These are phyloP conservation scores for Fusarium domesticum DNA, from an alignment of 2,329 filamentous ascomycete genomes.

Conservation along the genomic window DNA sequence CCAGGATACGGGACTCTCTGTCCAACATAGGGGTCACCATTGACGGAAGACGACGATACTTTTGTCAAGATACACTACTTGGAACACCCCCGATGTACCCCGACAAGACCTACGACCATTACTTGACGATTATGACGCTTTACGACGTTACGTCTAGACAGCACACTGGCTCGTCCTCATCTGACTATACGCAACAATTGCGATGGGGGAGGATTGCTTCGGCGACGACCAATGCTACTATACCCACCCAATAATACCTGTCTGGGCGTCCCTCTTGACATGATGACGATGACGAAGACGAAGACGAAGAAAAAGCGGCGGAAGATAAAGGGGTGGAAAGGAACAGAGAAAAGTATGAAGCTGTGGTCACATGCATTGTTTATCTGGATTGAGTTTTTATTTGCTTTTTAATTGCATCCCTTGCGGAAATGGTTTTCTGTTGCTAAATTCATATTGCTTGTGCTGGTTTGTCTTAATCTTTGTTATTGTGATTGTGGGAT, in stretches of 20 bases:
- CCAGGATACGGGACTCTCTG: conserved; percentile 40
- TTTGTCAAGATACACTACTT: conserved; percentile 28
- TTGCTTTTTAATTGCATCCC: no score
- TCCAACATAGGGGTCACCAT: conserved; percentile 43
- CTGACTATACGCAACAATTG: conserved; percentile 31
- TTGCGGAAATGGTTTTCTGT: conserved; percentile 12
- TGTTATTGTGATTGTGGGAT: conserved; percentile 11
- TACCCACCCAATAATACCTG: conserved; percentile 42
- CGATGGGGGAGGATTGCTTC: conserved; percentile 33
- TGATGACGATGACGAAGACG: conserved; percentile 33
- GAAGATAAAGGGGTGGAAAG: conserved; percentile 19
- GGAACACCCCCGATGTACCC: conserved; percentile 33
- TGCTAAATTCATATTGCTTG: conserved; percentile 13
- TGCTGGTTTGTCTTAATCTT: conserved; percentile 13
- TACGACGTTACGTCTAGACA: conserved; percentile 48
- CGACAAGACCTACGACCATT: conserved; percentile 37
- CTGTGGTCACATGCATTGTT: conserved; percentile 15
- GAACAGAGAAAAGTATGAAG: conserved; percentile 31
- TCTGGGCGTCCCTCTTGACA: conserved; percentile 34
- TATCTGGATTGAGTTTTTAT: conserved; percentile 21
- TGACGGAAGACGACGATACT: conserved; percentile 33
- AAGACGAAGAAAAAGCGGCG: conserved; percentile 21
- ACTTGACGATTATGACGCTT: conserved; percentile 47
- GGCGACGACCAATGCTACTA: conserved; percentile 39
- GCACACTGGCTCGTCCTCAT: conserved; percentile 35